A percentile compares a stretch with the other conserved stretches of the same genome.
phyloP scores from a whole-genome alignment of 306 rosid genomes.

The Fragaria vesca region DNA sequence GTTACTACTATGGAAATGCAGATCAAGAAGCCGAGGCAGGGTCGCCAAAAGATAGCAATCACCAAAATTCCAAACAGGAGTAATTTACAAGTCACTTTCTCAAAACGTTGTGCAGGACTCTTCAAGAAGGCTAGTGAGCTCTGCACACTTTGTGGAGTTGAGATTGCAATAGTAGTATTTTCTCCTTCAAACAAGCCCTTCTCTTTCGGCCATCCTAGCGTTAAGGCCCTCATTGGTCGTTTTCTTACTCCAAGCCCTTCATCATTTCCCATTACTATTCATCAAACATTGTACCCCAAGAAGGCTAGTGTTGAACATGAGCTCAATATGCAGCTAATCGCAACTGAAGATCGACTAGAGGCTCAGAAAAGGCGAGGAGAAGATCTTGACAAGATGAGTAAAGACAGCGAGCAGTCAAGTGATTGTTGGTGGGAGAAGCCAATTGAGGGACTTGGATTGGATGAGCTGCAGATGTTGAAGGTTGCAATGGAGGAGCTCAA shows the following conservation, averaged over 20 bases:
- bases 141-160: conserved; percentile 18
- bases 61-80: not conserved
- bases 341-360: not conserved
- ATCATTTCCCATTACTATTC: not conserved
- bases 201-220: conserved; percentile 1
- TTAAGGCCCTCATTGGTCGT: not conserved
- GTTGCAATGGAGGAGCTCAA: conserved; percentile 9
- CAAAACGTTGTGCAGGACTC: conserved; percentile 6
- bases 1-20: not conserved
- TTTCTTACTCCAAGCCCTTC: not conserved
- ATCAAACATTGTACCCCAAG: not conserved
- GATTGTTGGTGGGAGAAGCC: conserved; percentile 13
- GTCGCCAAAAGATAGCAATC: conserved; percentile 10
- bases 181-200: conserved; percentile 5
- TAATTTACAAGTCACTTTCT: conserved; percentile 9
- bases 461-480: conserved; percentile 1
- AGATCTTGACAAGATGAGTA: not conserved
- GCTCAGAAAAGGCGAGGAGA: conserved; percentile 5
- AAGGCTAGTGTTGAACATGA: conserved; percentile 4
- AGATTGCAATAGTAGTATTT: conserved; percentile 7
- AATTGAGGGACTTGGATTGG: conserved; percentile 6
- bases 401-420: not conserved
- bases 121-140: conserved; percentile 15
- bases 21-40: not conserved
- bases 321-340: not conserved